phyloP scores from a whole-genome alignment of 2,329 filamentous ascomycete species.

The Alternaria arbusti region DNA sequence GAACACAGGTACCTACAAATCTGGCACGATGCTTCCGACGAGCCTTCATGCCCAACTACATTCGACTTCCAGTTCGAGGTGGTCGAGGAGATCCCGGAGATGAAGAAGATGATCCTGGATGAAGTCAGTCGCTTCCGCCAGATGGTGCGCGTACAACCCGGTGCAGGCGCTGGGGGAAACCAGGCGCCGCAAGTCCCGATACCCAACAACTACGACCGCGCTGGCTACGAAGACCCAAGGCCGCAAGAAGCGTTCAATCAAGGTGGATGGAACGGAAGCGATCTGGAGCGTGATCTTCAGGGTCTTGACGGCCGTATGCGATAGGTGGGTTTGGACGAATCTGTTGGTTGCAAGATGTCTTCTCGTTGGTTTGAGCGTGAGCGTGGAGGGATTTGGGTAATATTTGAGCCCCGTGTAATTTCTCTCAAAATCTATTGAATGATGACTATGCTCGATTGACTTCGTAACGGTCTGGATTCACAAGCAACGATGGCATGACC shows the following conservation, averaged over 20 bases:
- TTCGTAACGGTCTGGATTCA: background rate
- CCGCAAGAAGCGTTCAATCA: slow-evolving; percentile 62
- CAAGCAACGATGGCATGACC: background rate
- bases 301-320: slow-evolving; percentile 45
- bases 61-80: slow-evolving; percentile 99
- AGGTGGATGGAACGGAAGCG: slow-evolving; percentile 44
- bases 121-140: slow-evolving; percentile 88
- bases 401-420: slow-evolving; percentile 5
- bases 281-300: slow-evolving; percentile 58
- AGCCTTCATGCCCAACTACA: slow-evolving; percentile 88
- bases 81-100: slow-evolving; percentile 91
- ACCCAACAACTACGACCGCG: slow-evolving; percentile 64
- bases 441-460: background rate
- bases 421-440: slow-evolving; percentile 2
- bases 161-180: slow-evolving; percentile 43
- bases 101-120: slow-evolving; percentile 97
- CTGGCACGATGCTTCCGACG: slow-evolving; percentile 97
- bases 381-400: slow-evolving; percentile 3
- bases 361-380: slow-evolving; percentile 9
- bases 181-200: slow-evolving; percentile 64
- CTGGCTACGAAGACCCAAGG: slow-evolving; percentile 66
- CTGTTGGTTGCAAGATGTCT: slow-evolving; percentile 16
- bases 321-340: slow-evolving; percentile 8
- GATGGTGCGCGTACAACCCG: slow-evolving; percentile 54
- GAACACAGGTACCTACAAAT: slow-evolving; percentile 97